Conservation (phyloP, 139 green algal species). For the Deuterostichococcus epilithicus region DNA sequence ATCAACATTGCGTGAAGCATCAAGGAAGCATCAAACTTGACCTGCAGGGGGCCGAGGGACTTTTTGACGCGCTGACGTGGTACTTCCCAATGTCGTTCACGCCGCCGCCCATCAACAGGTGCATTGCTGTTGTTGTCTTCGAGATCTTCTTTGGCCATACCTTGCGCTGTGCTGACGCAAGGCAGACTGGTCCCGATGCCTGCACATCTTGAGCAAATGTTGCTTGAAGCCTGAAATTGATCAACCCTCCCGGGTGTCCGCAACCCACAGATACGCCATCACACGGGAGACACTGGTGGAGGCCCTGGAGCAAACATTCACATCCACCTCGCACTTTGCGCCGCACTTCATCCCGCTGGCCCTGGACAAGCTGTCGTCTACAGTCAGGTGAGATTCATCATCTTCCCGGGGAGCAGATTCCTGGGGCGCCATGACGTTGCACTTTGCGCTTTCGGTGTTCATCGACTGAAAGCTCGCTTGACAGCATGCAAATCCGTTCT, state of each 20-base stretch:
- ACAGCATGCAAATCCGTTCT: not conserved
- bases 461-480: too few relatives aligned
- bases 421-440: too few relatives aligned
- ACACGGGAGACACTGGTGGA: slow-evolving; percentile 33
- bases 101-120: slow-evolving; percentile 46
- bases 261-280: slow-evolving; percentile 19
- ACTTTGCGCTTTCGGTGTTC: too few relatives aligned
- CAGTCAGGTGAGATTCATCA: not conserved
- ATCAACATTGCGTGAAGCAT: too few relatives aligned
- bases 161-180: not conserved
- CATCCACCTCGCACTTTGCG: slow-evolving; percentile 34
- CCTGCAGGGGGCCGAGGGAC: slow-evolving; percentile 42
- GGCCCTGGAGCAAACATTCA: slow-evolving; percentile 28
- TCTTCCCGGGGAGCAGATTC: too few relatives aligned
- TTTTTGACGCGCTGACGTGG: slow-evolving; percentile 73
- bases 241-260: not conserved
- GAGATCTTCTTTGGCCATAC: too few relatives aligned
- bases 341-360: slow-evolving; percentile 36
- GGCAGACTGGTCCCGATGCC: too few relatives aligned
- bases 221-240: too few relatives aligned
- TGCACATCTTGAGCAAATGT: not conserved
- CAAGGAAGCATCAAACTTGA: not conserved
- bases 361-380: slow-evolving; percentile 51
- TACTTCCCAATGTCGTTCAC: slow-evolving; percentile 92
- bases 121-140: too few relatives aligned